Evolutionary conservation across 2,329 filamentous ascomycete species (phyloP).

Genomic region (Pestalotiopsis fici): DNA sequence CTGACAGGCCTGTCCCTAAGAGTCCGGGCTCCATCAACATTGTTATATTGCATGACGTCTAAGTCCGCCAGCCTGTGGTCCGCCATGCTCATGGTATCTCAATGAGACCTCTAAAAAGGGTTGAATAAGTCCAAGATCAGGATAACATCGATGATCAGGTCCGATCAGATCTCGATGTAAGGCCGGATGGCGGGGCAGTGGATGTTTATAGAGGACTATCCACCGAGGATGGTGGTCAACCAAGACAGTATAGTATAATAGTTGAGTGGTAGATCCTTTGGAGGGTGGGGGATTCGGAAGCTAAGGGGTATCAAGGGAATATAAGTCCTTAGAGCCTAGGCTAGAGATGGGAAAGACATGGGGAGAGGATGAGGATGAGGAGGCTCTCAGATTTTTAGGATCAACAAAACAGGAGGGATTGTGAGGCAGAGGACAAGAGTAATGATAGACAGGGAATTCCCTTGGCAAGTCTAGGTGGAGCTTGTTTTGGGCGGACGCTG

Average conservation of each 20-base stretch:
- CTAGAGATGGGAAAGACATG: conserved; percentile 3
- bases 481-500: background rate
- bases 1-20: conserved; percentile 11
- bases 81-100: conserved; percentile 5
- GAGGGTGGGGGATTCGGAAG: background rate
- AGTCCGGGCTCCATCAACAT: background rate
- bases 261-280: conserved; percentile 6
- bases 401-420: conserved; percentile 13
- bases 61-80: background rate
- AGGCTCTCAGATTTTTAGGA: conserved; percentile 3
- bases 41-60: conserved; percentile 14
- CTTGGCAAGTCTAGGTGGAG: conserved; percentile 1
- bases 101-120: background rate
- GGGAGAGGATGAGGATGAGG: background rate
- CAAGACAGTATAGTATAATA: conserved; percentile 7
- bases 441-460: conserved; percentile 13
- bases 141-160: background rate
- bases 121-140: conserved; percentile 5
- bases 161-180: background rate
- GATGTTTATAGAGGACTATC: conserved; percentile 9
- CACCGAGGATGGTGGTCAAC: background rate
- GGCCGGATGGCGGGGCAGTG: conserved; percentile 6
- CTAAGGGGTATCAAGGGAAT: conserved; percentile 9
- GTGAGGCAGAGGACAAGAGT: background rate
- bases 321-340: conserved; percentile 7